A percentile compares a stretch with the other conserved stretches of the same genome.
These are phyloP conservation scores for Thermothelomyces thermophilus DNA, from an alignment of 2,329 filamentous ascomycete species.

Conservation along the genomic window DNA sequence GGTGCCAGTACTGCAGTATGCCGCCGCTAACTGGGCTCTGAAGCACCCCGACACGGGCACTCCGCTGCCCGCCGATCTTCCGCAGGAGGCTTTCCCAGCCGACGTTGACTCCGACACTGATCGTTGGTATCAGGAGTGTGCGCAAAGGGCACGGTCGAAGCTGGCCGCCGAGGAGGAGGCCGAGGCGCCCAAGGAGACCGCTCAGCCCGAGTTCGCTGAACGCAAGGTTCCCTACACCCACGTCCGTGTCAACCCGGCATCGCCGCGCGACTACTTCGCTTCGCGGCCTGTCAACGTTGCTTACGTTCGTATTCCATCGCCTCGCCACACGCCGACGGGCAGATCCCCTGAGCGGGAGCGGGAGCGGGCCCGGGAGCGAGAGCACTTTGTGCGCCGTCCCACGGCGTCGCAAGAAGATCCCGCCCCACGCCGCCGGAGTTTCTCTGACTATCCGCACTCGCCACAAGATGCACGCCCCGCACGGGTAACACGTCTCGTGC, in stretches of 20 bases:
- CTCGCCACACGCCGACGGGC: conserved; percentile 18
- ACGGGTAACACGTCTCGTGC: conserved; percentile 30
- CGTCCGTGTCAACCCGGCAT: conserved; percentile 23
- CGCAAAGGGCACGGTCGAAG: conserved; percentile 61
- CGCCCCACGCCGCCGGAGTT: conserved; percentile 43
- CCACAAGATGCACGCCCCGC: conserved; percentile 24
- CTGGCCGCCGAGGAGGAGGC: conserved; percentile 25
- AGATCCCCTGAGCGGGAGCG: conserved; percentile 24
- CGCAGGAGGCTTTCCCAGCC: conserved; percentile 59
- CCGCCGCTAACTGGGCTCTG: conserved; percentile 70
- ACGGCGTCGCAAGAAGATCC: conserved; percentile 36
- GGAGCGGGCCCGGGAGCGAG: conserved; percentile 20
- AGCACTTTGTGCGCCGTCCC: conserved; percentile 26
- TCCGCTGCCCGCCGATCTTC: conserved; percentile 55
- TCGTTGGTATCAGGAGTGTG: conserved; percentile 76
- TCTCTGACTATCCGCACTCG: conserved; percentile 43
- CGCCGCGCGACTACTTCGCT: conserved; percentile 32
- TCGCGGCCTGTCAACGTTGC: conserved; percentile 33
- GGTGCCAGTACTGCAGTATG: conserved; percentile 73
- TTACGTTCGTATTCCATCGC: conserved; percentile 32
- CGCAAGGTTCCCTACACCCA: conserved; percentile 29
- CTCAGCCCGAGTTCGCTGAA: conserved; percentile 19
- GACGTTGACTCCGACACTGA: conserved; percentile 74
- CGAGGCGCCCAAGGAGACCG: conserved; percentile 32
- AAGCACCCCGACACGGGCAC: conserved; percentile 67